Evolutionary conservation across 305 asterid genomes (phyloP).

Genomic region (Coffea humblotiana): DNA sequence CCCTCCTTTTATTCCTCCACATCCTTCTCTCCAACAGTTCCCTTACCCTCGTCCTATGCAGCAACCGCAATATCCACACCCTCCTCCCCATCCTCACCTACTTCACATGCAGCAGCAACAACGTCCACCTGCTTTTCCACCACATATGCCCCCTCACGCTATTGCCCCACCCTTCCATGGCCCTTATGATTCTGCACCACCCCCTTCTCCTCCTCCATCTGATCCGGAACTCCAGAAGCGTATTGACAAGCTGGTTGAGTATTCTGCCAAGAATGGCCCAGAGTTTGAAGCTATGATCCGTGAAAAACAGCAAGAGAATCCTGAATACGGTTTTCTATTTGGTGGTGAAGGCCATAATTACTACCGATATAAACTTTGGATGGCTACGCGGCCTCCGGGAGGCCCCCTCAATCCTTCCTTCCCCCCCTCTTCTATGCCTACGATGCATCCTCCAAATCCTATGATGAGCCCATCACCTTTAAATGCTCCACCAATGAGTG

Average conservation of each 20-base stretch:
- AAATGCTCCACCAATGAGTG: conserved; percentile 49
- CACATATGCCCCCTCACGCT: conserved; percentile 75
- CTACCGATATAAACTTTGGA: conserved; percentile 83
- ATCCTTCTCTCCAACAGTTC: conserved; percentile 79
- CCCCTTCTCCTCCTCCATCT: conserved; percentile 85
- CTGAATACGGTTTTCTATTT: conserved; percentile 80
- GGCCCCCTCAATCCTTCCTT: conserved; percentile 68
- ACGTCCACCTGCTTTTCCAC: conserved; percentile 69
- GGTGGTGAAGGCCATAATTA: conserved; percentile 95
- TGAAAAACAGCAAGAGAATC: conserved; percentile 92
- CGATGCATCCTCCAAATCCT: conserved; percentile 81
- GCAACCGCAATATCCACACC: conserved; percentile 70
- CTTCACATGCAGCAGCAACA: conserved; percentile 53
- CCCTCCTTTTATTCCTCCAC: conserved; percentile 75
- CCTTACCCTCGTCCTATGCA: conserved; percentile 81
- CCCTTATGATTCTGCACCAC: conserved; percentile 69
- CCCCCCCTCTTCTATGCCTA: conserved; percentile 62
- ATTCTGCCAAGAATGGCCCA: conserved; percentile 91
- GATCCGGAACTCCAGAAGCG: conserved; percentile 92
- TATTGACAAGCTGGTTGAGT: conserved; percentile 84
- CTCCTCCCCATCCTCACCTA: conserved; percentile 70
- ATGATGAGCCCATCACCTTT: conserved; percentile 68
- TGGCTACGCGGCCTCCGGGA: conserved; percentile 59
- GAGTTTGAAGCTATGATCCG: conserved; percentile 96
- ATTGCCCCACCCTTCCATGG: conserved; percentile 68